Base-by-base conservation (phyloP, 2,329 filamentous ascomycete species). In the Dactylellina parvicollis region DNA sequence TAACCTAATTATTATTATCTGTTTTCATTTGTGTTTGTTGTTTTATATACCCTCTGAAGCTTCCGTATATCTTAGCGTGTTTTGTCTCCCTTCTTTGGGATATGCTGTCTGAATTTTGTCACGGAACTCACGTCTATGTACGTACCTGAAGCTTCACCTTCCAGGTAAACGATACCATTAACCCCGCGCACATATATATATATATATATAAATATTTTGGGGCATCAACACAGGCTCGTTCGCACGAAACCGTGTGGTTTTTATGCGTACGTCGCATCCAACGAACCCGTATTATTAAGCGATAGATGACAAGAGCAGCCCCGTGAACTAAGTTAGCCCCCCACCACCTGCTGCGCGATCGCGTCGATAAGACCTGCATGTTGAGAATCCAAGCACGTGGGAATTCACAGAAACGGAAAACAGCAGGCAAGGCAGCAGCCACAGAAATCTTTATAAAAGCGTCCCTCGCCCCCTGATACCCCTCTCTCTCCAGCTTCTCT, bases 41-140 rank as follows among this genome's bases (percentile, higher is more conserved):
- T 44, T 44, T 20, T 22, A 44, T 44, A 44, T 44, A 44, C 34
- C 34, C 34, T 44, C n/a, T n/a, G n/a, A n/a, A n/a, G n/a, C n/a
- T n/a, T 44, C 16, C 20, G 20, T 3, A 20, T 18, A 44, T 3
- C 22, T 44, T 44, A 44, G 40, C 40, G 40, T 20, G 40, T 44
- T 20, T 44, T 44, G 4, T 3, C 22, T 44, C 40, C 40, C 5
- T 44, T 20, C 16, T 44, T 44, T 20, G 36, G 36, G 4, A 14
- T 8, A 5, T 16, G n/a, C 36, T 16, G 7, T 12, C 36, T 9
- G 36, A 16, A 40, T 40, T 44, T 20, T 38, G 4, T 44, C 22
- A 44, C 40, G 40, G 22, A 20, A 44, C 22, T 20, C 16, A 44
- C 16, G 40, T 44, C 40, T 44, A 20, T 44, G 22, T 44, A 10